Evolutionary conservation across 192 early-diverging fungal genomes (phyloP), one percentile per base, ranked within the genome.

Genomic region (Coemansia sp.): DNA sequence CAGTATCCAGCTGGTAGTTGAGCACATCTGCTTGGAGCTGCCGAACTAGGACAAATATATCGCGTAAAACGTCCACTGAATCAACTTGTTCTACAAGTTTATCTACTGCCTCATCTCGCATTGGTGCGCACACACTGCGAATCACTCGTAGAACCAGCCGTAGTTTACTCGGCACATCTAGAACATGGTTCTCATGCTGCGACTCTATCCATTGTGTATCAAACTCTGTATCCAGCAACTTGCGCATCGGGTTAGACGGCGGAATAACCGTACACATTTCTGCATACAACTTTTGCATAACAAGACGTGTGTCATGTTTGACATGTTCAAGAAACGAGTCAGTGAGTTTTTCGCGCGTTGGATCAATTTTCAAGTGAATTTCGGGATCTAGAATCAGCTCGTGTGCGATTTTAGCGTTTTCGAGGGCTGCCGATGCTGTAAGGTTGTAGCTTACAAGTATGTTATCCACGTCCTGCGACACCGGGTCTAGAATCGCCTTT

Each of bases 311-410:
- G 19, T 26, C 39, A 8, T 22, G 19, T 3, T 59, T 23, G 16
- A 7, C 12, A 9, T 39, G 19, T 23, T 38, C 39, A 4, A 59
- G 20, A 39, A 19, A 59, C 19, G 57, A 43, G 3, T 59, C 35
- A 1, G 54, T 32, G 14, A 78, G 49, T n/a, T 71, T 60, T 19
- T 65, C 66, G 54, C 62, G 60, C 20, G 20, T 43, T 16, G 22
- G 24, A n/a, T 59, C 57, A 12, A 18, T 38, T 39, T 71, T 49
- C 3, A 78, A 62, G 1, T 59, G 69, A 49, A 68, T 41, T 3
- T 62, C 62, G 16, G 75, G 75, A 32, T 78, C 69, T 0, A 78
- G 51, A 1, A 77, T 65, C 23, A 77, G 57, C 27, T 77, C 75
- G 43, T 77, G 75, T 29, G 75, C 75, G 11, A 77, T 47, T n/a